Base-by-base conservation (phyloP, 345 rosid species). In the Mangifera indica region DNA sequence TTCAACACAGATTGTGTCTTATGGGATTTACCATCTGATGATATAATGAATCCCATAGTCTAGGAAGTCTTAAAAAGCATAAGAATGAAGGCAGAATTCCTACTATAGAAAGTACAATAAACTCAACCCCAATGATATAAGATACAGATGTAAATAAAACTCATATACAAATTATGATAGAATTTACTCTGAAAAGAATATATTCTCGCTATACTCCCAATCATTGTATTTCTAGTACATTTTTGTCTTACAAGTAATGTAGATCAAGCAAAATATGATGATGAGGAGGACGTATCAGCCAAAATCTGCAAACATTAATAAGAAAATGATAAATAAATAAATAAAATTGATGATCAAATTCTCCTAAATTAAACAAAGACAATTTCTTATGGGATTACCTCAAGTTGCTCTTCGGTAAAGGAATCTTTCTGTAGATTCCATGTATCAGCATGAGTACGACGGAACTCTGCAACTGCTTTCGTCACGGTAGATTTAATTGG, bases 391-490 rank as follows among this genome's bases (percentile, higher is more conserved):
- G 22, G 37, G 37, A 73, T 49, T 76, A 95, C 99, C 99, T 95
- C 99, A 8, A 95, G 98, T 78, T 92, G 98, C 63, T 92, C 99
- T 80, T 92, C 98, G 0, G 92, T 92, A 75, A 95, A 95, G 0
- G 83, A 83, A 74, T 83, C 98, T 78, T 95, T 95, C 78, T 95
- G 99, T 64, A 92, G 75, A 77, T 85, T 90, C 99, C 99, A 95
- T 22, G 91, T 95, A 73, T 95, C 98, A 24, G 98, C 98, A 80
- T 95, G 99, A 55, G 99, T 92, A 70, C 97, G 86, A 37, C 97
- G 80, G 81, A 92, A 92, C 85, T 95, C 98, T 10, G 99, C 99
- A 62, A 92, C 95, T n/a, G 97, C 97, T 86, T 95, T 95, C 21
- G 99, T 92, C 74, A 95, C 98, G 0, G 97, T 90, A 5, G 97